Evolutionary conservation across 169 alveolate genomes (phyloP).

Genomic region (Besnoitia besnoiti): DNA sequence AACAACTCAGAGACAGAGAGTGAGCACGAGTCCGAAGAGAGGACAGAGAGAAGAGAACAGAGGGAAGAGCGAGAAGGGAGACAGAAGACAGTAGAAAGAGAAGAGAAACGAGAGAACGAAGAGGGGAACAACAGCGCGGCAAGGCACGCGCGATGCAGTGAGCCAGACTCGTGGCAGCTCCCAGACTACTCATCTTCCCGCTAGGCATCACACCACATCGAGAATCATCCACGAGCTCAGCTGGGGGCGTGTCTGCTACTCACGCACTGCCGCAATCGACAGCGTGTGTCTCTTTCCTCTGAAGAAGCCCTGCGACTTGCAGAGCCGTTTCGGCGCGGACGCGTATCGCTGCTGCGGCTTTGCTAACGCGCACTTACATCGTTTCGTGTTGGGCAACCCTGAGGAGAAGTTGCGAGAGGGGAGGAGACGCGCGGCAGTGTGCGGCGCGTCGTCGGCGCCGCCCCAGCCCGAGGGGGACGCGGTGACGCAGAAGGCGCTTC

Average conservation of each 20-base stretch:
- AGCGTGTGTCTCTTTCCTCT: background rate
- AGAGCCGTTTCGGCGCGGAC: background rate
- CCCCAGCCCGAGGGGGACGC: too few relatives aligned
- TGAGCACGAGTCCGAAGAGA: background rate
- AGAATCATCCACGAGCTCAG: background rate
- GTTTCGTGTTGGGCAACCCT: conserved; percentile 14
- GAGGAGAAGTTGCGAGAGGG: conserved; percentile 12
- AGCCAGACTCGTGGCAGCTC: background rate
- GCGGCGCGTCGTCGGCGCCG: background rate
- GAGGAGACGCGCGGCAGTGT: background rate
- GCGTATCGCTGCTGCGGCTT: background rate
- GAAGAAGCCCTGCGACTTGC: background rate
- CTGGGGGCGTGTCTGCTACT: background rate
- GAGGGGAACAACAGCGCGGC: background rate
- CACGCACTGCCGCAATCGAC: background rate
- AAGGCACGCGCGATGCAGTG: background rate
- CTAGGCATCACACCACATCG: background rate
- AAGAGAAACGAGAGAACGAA: background rate
- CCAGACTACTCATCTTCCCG: background rate
- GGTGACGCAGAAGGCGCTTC: too few relatives aligned
- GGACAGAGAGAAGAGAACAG: background rate
- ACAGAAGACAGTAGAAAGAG: background rate
- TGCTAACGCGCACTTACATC: background rate
- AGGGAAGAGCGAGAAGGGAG: background rate
- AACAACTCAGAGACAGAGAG: background rate